Percentiles rank a stretch among this genome's conserved stretches.
Conservation (phyloP, 1,139 yeast species). For the Yarrowia galli region DNA sequence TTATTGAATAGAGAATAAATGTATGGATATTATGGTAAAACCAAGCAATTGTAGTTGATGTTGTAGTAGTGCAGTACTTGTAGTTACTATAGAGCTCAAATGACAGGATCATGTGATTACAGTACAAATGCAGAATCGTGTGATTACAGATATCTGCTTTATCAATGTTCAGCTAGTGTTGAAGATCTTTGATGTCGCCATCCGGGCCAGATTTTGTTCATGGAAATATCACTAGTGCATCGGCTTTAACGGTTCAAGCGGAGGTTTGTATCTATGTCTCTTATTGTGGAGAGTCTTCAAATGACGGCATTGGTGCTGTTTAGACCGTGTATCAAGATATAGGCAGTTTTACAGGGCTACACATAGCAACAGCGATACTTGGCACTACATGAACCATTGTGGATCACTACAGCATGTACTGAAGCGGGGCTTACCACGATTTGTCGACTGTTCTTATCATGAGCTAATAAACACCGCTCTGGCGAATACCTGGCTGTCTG, state of each 20-base stretch:
- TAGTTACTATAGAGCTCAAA: too few relatives aligned
- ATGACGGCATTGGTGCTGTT: too few relatives aligned
- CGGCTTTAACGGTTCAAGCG: conserved; percentile 5
- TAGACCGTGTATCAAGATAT: too few relatives aligned
- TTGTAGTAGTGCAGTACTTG: background rate
- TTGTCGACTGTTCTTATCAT: background rate
- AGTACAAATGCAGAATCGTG: too few relatives aligned
- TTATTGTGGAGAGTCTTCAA: background rate
- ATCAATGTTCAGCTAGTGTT: too few relatives aligned
- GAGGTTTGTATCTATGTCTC: conserved; percentile 1
- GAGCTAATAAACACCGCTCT: background rate
- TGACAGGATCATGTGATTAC: too few relatives aligned
- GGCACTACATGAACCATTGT: too few relatives aligned
- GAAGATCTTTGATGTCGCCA: conserved; percentile 12
- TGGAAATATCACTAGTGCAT: background rate
- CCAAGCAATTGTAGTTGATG: background rate
- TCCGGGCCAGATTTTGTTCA: background rate
- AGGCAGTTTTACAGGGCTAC: too few relatives aligned
- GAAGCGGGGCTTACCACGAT: background rate
- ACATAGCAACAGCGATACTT: too few relatives aligned
- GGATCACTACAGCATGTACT: too few relatives aligned
- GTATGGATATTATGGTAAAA: conserved; percentile 27
- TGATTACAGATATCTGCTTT: too few relatives aligned
- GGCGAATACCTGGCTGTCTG: background rate
- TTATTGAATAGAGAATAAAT: conserved; percentile 32